These are phyloP conservation scores for Mallotus japonicus DNA, from an alignment of 441 rosid genomes.

Conservation along the genomic window DNA sequence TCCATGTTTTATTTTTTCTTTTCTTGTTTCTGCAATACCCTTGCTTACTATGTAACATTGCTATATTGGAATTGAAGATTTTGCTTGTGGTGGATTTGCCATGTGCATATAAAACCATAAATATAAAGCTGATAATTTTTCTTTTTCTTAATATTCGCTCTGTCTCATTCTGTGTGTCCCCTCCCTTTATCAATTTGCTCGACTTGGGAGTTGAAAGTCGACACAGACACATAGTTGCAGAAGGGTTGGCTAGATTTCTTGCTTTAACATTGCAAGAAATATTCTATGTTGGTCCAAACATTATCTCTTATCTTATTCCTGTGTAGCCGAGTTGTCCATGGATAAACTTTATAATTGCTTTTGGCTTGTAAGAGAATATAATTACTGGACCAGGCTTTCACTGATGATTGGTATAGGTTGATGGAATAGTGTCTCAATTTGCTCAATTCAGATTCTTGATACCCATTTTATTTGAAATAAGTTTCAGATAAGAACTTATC, in stretches of 20 bases:
- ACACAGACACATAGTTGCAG: too few relatives aligned
- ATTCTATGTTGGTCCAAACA: conserved; percentile 1
- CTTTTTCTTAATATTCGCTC: not conserved
- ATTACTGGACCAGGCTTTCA: conserved; percentile 1
- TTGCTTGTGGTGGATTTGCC: not conserved
- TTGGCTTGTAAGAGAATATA: not conserved
- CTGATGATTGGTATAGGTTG: not conserved
- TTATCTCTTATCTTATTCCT: not conserved
- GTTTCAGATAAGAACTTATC: not conserved
- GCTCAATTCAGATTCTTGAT: not conserved
- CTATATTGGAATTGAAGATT: not conserved
- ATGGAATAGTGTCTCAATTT: not conserved
- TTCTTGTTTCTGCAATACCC: not conserved
- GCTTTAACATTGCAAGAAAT: not conserved
- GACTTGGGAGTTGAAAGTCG: too few relatives aligned
- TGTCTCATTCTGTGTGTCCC: not conserved
- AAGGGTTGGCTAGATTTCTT: not conserved
- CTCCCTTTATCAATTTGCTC: not conserved
- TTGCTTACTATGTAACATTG: not conserved
- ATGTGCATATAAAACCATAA: not conserved
- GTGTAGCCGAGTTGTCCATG: not conserved
- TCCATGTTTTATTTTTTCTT: not conserved
- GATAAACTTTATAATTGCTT: not conserved
- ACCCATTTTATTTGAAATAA: not conserved
- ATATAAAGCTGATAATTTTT: not conserved